Base-by-base conservation (phyloP, 1,284 basidiomycete species). In the Wolfiporia cocos region DNA sequence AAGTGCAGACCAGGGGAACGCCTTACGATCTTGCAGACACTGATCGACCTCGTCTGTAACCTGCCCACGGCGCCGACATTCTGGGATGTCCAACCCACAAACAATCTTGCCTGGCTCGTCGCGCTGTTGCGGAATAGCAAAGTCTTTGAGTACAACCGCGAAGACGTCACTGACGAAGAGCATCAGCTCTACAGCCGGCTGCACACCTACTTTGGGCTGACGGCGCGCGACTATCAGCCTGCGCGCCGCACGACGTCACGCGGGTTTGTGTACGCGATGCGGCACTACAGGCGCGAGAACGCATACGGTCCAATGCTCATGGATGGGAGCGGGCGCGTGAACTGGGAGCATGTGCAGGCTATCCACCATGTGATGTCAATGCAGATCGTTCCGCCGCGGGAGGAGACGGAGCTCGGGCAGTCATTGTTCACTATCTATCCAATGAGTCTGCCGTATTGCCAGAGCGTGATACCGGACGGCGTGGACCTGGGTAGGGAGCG, bases 311-410 rank as follows among this genome's bases (percentile, higher is more conserved):
- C 82, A 3, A 78, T 76, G 53, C 44, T 68, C 43, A 51, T 57
- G 21, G 67, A 69, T 20, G 70, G 62, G 7, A 58, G 58, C 45
- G 61, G 66, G 19, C 54, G 58, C 4, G 72, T 84, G 4, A 71
- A 85, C 51, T 86, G 83, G 82, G 63, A 63, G 18, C 78, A 81
- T 54, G 34, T 85, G 18, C 65, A 64, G 50, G 70, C 67, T 36
- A 60, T 83, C n/a, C 76, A 76, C 39, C 77, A 77, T 50, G 62
- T 70, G 22, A 62, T 83, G 22, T 71, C 70, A 2, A 69, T 73
- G 67, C 66, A 79, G 46, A 42, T 78, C 17, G 55, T 73, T 5
- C 69, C 71, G 32, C 32, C 59, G 30, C 62, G 64, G 17, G 64
- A 64, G 41, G 58, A 46, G 34, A 61, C 62, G 12, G 62, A 62